Percentiles rank a stretch among this genome's conserved stretches.
These are phyloP conservation scores for Paramecium caudatum DNA, from an alignment of 73 alveolate genomes.

Conservation along the genomic window DNA sequence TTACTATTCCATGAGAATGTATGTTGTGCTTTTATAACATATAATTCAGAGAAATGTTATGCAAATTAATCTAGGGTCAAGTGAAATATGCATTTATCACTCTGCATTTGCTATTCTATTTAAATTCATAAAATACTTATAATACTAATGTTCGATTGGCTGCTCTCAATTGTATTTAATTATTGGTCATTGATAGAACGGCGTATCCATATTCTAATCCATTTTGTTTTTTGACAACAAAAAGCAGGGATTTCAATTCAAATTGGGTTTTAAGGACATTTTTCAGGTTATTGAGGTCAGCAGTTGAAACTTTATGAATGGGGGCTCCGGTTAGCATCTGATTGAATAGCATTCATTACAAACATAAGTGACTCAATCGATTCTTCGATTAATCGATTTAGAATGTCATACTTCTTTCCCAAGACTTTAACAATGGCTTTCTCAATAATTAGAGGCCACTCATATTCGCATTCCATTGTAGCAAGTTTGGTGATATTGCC, in stretches of 20 bases:
- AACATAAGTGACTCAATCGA: slow-evolving; percentile 12
- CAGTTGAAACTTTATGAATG: neutral
- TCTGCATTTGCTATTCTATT: slow-evolving; percentile 8
- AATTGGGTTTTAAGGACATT: neutral
- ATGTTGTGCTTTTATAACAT: neutral
- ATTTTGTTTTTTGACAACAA: slow-evolving; percentile 1
- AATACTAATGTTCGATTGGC: neutral
- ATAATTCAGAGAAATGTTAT: neutral
- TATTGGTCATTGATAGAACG: neutral
- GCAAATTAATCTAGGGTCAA: neutral
- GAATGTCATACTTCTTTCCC: slow-evolving; percentile 27
- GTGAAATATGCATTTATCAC: slow-evolving; percentile 25
- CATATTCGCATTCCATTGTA: neutral
- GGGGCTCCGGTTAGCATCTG: slow-evolving; percentile 12
- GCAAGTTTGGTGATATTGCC: slow-evolving; percentile 2
- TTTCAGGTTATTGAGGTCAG: neutral
- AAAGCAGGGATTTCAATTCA: neutral
- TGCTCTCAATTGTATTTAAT: slow-evolving; percentile 7
- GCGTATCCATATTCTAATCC: slow-evolving; percentile 39
- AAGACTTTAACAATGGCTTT: slow-evolving; percentile 9
- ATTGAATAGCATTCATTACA: neutral
- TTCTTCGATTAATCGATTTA: slow-evolving; percentile 34
- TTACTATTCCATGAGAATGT: neutral
- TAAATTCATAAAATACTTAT: neutral
- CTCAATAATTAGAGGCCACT: slow-evolving; percentile 38